Conservation (phyloP, 768 basidiomycete species). For the Leccinum fibrillosum region DNA sequence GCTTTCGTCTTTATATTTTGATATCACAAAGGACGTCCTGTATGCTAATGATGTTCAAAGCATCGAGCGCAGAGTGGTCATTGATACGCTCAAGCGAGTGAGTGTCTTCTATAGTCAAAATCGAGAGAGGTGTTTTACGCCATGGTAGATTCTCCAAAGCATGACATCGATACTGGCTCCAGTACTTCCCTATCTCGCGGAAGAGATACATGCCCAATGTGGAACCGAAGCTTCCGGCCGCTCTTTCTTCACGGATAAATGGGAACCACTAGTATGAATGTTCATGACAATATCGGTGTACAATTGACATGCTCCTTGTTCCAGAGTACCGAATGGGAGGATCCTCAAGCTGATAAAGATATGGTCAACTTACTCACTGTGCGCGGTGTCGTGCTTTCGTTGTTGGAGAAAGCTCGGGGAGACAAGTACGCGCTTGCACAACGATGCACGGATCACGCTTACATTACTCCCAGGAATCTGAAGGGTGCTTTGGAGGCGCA, state of each 20-base stretch:
- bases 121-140: background rate
- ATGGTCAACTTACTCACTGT: constrained; percentile 64
- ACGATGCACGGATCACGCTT: background rate
- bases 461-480: constrained; percentile 49
- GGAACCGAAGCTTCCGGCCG: constrained; percentile 15
- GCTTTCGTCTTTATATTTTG: constrained; percentile 89
- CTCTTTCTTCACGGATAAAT: constrained; percentile 72
- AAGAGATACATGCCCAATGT: constrained; percentile 64
- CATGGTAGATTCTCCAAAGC: constrained; percentile 55
- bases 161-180: constrained; percentile 77
- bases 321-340: constrained; percentile 62
- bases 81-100: constrained; percentile 74
- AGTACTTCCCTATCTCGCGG: constrained; percentile 85
- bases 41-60: constrained; percentile 64
- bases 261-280: constrained; percentile 62
- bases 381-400: constrained; percentile 55
- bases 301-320: background rate
- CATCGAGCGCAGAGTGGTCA: constrained; percentile 55
- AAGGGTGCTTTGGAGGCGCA: constrained; percentile 76
- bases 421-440: constrained; percentile 53
- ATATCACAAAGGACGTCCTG: constrained; percentile 84
- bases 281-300: background rate
- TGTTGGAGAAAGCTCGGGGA: constrained; percentile 74
- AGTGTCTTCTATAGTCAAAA: constrained; percentile 4
- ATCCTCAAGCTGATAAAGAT: constrained; percentile 50